phyloP scores from a whole-genome alignment of 1,139 yeast species.

The Zygoascus hellenicus region DNA sequence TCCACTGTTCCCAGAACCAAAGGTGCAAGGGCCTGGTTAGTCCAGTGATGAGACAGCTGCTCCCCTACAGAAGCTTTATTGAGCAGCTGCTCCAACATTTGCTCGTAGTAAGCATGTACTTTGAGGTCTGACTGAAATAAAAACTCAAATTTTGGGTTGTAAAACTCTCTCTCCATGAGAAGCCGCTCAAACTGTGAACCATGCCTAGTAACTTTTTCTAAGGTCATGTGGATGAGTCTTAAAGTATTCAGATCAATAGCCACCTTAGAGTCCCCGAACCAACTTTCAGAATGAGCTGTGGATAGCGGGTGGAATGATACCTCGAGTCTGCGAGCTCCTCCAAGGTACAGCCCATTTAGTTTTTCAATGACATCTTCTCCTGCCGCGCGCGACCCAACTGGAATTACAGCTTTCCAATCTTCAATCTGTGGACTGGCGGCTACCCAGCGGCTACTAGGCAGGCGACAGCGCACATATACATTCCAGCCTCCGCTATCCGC shows the following conservation, averaged over 20 bases:
- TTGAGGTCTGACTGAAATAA: conserved; percentile 19
- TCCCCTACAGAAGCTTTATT: conserved; percentile 8
- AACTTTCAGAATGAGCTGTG: neutral
- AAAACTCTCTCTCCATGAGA: conserved; percentile 23
- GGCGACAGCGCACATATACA: too few relatives aligned
- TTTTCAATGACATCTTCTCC: conserved; percentile 18
- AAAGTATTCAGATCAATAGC: conserved; percentile 14
- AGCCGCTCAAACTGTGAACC: conserved; percentile 27
- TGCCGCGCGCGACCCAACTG: conserved; percentile 11
- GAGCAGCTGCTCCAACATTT: conserved; percentile 20
- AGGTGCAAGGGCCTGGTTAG: conserved; percentile 5
- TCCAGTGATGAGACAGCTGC: conserved; percentile 9
- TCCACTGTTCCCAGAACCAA: conserved; percentile 14
- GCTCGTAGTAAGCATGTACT: conserved; percentile 24
- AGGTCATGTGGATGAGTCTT: conserved; percentile 22
- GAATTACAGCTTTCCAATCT: conserved; percentile 11
- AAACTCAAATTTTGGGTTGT: conserved; percentile 25
- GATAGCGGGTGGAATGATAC: conserved; percentile 2
- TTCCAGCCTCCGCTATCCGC: too few relatives aligned
- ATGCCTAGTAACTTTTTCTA: conserved; percentile 22
- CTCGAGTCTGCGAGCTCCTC: conserved; percentile 22
- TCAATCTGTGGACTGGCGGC: too few relatives aligned
- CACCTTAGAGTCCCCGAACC: neutral
- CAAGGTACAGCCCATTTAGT: conserved; percentile 21
- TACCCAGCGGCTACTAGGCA: too few relatives aligned